Conservation (phyloP, 352 stramenopile genomes). For the Phytophthora pini region DNA sequence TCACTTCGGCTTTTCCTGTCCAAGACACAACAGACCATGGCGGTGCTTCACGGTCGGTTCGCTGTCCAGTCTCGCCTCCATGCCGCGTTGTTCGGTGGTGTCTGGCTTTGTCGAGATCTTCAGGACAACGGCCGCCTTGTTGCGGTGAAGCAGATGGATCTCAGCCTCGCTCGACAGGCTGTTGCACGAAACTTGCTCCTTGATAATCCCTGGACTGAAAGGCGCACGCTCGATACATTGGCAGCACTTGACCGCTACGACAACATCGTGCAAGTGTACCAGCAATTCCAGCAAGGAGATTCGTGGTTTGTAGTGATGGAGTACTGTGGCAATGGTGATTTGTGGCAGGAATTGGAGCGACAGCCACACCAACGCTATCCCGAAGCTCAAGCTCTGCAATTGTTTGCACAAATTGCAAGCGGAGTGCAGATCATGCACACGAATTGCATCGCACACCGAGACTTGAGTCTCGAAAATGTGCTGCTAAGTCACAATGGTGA, state of each 20-base stretch:
- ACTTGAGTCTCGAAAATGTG: constrained; percentile 53
- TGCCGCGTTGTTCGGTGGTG: constrained; percentile 45
- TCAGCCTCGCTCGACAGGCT: constrained; percentile 28
- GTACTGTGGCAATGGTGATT: constrained; percentile 49
- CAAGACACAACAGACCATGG: neutral
- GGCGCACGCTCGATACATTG: constrained; percentile 17
- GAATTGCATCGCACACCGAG: constrained; percentile 38
- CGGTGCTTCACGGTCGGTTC: constrained; percentile 23
- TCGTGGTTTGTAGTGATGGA: constrained; percentile 52
- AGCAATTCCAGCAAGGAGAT: constrained; percentile 38
- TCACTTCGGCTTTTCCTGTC: neutral
- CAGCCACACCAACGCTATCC: constrained; percentile 14
- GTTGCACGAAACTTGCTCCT: constrained; percentile 23
- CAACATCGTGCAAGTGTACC: constrained; percentile 33
- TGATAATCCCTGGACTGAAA: constrained; percentile 46
- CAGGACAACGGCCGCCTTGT: constrained; percentile 31
- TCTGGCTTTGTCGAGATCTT: constrained; percentile 47
- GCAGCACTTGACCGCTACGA: constrained; percentile 16
- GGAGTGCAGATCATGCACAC: constrained; percentile 51
- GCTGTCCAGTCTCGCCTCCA: constrained; percentile 21
- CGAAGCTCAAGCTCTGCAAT: constrained; percentile 21
- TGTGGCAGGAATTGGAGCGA: constrained; percentile 36
- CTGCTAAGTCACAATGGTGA: constrained; percentile 35
- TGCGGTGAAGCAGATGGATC: constrained; percentile 47
- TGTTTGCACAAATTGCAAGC: constrained; percentile 52